Base-by-base conservation (phyloP, 2,329 filamentous ascomycete genomes). In the Aspergillus hortae region DNA sequence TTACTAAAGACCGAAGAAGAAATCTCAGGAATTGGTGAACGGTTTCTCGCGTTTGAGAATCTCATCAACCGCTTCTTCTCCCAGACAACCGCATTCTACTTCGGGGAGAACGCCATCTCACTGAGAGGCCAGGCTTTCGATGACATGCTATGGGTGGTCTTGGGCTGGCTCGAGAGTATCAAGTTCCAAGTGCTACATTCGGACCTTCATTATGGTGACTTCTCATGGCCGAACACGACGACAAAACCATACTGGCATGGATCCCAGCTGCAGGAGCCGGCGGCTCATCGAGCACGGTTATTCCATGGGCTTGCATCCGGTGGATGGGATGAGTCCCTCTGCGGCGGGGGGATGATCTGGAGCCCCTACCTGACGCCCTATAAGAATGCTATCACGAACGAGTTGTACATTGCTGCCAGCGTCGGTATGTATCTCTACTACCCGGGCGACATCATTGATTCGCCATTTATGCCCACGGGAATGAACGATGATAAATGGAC, bases 301-400 rank as follows among this genome's bases (percentile, higher is more conserved):
- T 96, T 96, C 72, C 96, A 92, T 80, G 87, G 92, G 27, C 74
- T 95, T 35, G 88, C 89, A 4, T 80, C 83, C 4, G 75, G 80
- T 10, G 90, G 92, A 4, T 97, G 92, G 90, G 88, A 95, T 65
- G 87, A 82, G 19, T 79, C 78, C 21, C 80, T 95, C 4, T 97
- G 92, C 63, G 82, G 81, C 4, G 92, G 92, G 19, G 92, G 92
- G 42, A 95, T 97, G 88, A 81, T 85, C 12, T 97, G 92, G 92
- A 95, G 89, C 59, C 90, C 90, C 2, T 82, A 83, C 33, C 74
- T 92, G 25, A 71, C 80, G 36, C 90, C 91, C 0, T 97, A 96
- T 76, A 97, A 96, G 67, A 97, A 97, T 64, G 90, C 92, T 56
- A 95, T 97, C 62, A 97, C 92, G 27, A 96, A 96, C 65, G 85